phyloP scores from a whole-genome alignment of 2,329 filamentous ascomycete species.

The Fusarium nelsonii region DNA sequence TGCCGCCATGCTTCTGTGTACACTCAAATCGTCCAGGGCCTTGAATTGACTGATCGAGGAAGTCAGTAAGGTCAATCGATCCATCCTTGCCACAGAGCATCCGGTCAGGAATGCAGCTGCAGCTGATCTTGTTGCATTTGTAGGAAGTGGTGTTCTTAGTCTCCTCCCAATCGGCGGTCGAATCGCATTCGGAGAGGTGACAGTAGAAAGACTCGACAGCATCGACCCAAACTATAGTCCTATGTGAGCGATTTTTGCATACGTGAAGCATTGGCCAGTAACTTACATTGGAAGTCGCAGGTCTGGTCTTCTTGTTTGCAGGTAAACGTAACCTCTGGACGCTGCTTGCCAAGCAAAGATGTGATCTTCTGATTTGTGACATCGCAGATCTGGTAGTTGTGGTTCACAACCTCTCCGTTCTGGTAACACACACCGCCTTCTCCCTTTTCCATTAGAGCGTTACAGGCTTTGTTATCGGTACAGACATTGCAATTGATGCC shows the following conservation, averaged over 20 bases:
- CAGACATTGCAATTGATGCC: conserved; percentile 99
- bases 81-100: conserved; percentile 95
- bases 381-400: conserved; percentile 98
- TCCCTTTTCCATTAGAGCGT: conserved; percentile 85
- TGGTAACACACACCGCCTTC: conserved; percentile 92
- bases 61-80: conserved; percentile 92
- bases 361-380: conserved; percentile 97
- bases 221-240: conserved; percentile 87
- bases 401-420: conserved; percentile 88
- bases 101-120: conserved; percentile 87
- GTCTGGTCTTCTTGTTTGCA: conserved; percentile 80
- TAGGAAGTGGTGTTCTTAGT: conserved; percentile 86
- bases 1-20: conserved; percentile 71
- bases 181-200: conserved; percentile 83
- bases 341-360: conserved; percentile 83
- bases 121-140: conserved; percentile 85
- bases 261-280: neutral
- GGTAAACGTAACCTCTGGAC: conserved; percentile 93
- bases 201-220: conserved; percentile 97
- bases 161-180: conserved; percentile 75
- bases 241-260: conserved; percentile 17
- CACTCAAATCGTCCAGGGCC: conserved; percentile 90
- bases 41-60: conserved; percentile 83
- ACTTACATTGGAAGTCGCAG: conserved; percentile 94
- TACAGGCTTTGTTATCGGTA: conserved; percentile 83